Percentiles rank a stretch among this genome's conserved stretches.
These are phyloP conservation scores for Fomitopsis pinicola DNA, from an alignment of 1,284 basidiomycete genomes.

Conservation along the genomic window DNA sequence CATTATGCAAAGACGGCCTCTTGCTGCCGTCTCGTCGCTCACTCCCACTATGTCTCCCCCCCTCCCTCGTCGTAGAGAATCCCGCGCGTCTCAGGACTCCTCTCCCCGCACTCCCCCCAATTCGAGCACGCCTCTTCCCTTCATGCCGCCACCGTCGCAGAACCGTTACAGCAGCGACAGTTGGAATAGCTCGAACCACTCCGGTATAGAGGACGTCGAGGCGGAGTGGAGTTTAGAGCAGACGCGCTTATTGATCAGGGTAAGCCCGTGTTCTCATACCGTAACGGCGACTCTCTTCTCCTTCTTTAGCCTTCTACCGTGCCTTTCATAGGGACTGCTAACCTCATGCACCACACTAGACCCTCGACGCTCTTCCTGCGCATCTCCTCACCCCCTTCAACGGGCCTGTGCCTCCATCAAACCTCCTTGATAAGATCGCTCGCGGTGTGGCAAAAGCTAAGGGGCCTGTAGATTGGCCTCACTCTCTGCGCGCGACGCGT, in stretches of 20 bases:
- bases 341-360: conserved; percentile 37
- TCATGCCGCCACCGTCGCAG: conserved; percentile 36
- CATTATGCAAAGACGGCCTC: conserved; percentile 30
- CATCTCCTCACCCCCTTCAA: conserved; percentile 80
- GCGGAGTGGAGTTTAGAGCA: conserved; percentile 75
- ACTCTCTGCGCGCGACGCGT: conserved; percentile 74
- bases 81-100: conserved; percentile 26
- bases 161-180: conserved; percentile 75
- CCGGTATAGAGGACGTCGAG: conserved; percentile 53
- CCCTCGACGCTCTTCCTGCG: conserved; percentile 75
- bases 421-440: conserved; percentile 79
- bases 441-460: conserved; percentile 67
- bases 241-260: conserved; percentile 58
- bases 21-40: conserved; percentile 29
- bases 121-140: conserved; percentile 30
- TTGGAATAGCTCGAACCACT: conserved; percentile 75
- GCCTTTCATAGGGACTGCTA: not conserved
- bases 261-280: conserved; percentile 31
- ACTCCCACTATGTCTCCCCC: conserved; percentile 33
- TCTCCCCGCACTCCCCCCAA: conserved; percentile 36
- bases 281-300: conserved; percentile 1
- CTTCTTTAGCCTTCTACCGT: not conserved
- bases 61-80: conserved; percentile 28
- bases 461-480: conserved; percentile 71
- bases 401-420: conserved; percentile 73